A percentile compares a stretch with the other conserved stretches of the same genome.
These are phyloP conservation scores for Austroboletus eburneus DNA, from an alignment of 768 basidiomycete species.

Conservation along the genomic window DNA sequence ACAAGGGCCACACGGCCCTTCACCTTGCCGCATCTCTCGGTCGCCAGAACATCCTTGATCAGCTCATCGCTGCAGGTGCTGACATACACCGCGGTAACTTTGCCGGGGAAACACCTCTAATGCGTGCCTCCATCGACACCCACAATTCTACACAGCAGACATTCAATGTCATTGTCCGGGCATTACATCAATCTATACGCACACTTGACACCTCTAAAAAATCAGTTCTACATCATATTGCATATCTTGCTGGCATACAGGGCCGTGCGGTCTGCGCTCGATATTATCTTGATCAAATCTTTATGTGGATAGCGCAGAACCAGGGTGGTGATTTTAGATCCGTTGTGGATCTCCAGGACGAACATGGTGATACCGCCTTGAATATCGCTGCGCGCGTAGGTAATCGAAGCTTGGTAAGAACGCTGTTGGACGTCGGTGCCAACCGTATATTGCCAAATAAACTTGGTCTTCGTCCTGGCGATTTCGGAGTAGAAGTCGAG, in stretches of 20 bases:
- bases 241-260: slow-evolving; percentile 86
- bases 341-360: slow-evolving; percentile 87
- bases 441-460: slow-evolving; percentile 89
- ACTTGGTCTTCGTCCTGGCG: slow-evolving; percentile 85
- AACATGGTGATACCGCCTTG: slow-evolving; percentile 92
- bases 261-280: slow-evolving; percentile 80
- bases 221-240: slow-evolving; percentile 88
- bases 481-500: slow-evolving; percentile 93
- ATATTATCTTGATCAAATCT: slow-evolving; percentile 88
- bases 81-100: slow-evolving; percentile 91
- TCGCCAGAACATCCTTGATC: slow-evolving; percentile 59
- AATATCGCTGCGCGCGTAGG: slow-evolving; percentile 95
- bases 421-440: slow-evolving; percentile 88
- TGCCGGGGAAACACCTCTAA: slow-evolving; percentile 90
- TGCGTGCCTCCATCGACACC: slow-evolving; percentile 86
- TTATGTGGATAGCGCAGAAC: slow-evolving; percentile 78
- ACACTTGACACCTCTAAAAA: slow-evolving; percentile 86
- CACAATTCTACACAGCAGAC: slow-evolving; percentile 77
- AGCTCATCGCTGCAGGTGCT: slow-evolving; percentile 73
- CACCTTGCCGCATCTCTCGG: slow-evolving; percentile 91
- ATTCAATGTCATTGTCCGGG: slow-evolving; percentile 61
- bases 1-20: slow-evolving; percentile 90
- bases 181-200: slow-evolving; percentile 70
- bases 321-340: slow-evolving; percentile 73
- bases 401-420: slow-evolving; percentile 79